phyloP scores from a whole-genome alignment of 2,329 filamentous ascomycete genomes.

The Fusarium equiseti region DNA sequence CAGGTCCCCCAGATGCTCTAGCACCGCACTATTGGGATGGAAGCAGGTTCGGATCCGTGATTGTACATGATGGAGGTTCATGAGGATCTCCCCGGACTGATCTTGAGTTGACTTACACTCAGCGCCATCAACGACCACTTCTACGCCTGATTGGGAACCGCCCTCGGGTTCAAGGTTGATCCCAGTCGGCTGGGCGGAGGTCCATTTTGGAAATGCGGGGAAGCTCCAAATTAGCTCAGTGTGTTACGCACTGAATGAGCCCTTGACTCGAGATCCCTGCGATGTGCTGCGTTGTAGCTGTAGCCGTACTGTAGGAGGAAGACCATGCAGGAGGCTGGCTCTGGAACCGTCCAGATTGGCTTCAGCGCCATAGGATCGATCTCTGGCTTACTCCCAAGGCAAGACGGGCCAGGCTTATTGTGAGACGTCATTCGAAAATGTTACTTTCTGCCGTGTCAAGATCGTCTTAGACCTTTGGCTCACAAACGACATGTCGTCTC shows the following conservation, averaged over 20 bases:
- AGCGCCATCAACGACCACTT: conserved; percentile 23
- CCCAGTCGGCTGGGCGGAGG: conserved; percentile 46
- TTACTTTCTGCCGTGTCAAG: not conserved
- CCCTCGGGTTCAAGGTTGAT: conserved; percentile 38
- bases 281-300: conserved; percentile 4
- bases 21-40: conserved; percentile 35
- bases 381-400: not conserved
- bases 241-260: conserved; percentile 14
- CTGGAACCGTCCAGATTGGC: not conserved
- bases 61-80: conserved; percentile 27
- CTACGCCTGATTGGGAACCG: conserved; percentile 28
- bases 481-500: not conserved
- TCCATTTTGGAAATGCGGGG: conserved; percentile 43
- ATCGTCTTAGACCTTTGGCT: not conserved
- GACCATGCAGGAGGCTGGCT: not conserved
- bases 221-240: conserved; percentile 26
- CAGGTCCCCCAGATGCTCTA: conserved; percentile 34
- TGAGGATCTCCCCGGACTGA: conserved; percentile 29
- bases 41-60: conserved; percentile 43
- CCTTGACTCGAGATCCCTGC: conserved; percentile 36
- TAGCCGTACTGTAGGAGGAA: not conserved
- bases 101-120: conserved; percentile 24
- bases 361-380: not conserved
- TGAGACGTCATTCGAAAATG: not conserved
- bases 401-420: not conserved